These are phyloP conservation scores for Trichoderma hamatum DNA, from an alignment of 2,329 filamentous ascomycete genomes.

Conservation along the genomic window DNA sequence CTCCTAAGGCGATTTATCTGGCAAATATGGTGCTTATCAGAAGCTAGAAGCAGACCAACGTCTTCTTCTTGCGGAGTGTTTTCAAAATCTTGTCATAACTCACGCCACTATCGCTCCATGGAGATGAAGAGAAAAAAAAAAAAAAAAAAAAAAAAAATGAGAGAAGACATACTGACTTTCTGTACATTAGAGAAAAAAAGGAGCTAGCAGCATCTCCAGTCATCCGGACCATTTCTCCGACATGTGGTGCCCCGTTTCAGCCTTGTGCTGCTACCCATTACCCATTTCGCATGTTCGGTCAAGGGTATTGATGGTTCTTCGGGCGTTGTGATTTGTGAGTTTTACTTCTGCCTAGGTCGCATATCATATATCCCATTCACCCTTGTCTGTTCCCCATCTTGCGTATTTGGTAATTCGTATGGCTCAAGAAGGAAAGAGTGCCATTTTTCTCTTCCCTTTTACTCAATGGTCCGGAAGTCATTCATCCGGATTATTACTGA, in stretches of 20 bases:
- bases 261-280: constrained; percentile 1
- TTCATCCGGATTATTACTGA: background rate
- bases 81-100: background rate
- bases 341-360: background rate
- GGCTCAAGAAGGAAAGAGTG: background rate
- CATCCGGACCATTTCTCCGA: constrained; percentile 8
- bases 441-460: background rate
- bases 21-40: background rate
- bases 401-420: background rate
- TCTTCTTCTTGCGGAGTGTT: background rate
- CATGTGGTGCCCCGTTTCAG: constrained; percentile 11
- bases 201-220: background rate
- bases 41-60: background rate
- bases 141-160: too few relatives aligned
- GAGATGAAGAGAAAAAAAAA: too few relatives aligned
- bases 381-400: background rate
- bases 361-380: background rate
- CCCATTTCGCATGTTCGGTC: constrained; percentile 1
- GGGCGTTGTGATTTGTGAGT: background rate
- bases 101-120: background rate
- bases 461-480: background rate
- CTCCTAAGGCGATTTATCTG: background rate
- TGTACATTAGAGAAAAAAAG: background rate
- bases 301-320: background rate
- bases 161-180: background rate